Evolutionary conservation across 768 basidiomycete species (phyloP), one percentile per base, ranked within the genome.

Genomic region (Collybia sp.): DNA sequence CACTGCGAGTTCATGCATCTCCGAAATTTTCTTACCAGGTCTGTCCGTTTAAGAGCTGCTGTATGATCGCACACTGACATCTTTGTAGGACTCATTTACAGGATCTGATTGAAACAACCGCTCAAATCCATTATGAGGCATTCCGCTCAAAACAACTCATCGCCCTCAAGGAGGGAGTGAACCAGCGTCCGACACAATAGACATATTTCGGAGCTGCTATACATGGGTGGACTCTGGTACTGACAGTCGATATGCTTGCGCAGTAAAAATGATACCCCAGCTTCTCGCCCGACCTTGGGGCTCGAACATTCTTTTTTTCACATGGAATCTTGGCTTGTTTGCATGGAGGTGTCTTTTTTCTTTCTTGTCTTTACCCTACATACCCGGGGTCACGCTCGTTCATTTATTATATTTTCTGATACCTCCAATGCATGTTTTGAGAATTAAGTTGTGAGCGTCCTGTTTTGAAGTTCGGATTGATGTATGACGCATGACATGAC

Each of bases 1-100:
- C 95, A 99, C 71, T 99, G 95, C 82, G 95, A 99, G 72, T 99
- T 99, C 68, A 79, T 95, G 61, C 88, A 96, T 70, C 76, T 99
- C 51, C 82, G 95, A 53, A 93, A 99, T 77, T 99, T 99, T 79
- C 76, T 99, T 51, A 93, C 91, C 6, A 77, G 88, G 86, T 87
- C 43, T 35, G 82, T 62, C 42, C 33, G 6, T 45, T 33, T 42
- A 15, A 30, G 2, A 16, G 25, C 39, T 31, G 25, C 30, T 30
- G 49, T n/a, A 44, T 40, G 32, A 19, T 34, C 12, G 19, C 18
- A n/a, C 30, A 40, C 38, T 40, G 17, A 12, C 12, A n/a, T 19
- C 32, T 32, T 42, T 37, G 40, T 49, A 88, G 94, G 69, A 95
- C 95, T 25, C 96, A 99, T 70, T 67, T 99, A 61, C 95, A 99